Evolutionary conservation across 305 asterid genomes (phyloP).

Genomic region (Fraxinus xanthoxyloides): DNA sequence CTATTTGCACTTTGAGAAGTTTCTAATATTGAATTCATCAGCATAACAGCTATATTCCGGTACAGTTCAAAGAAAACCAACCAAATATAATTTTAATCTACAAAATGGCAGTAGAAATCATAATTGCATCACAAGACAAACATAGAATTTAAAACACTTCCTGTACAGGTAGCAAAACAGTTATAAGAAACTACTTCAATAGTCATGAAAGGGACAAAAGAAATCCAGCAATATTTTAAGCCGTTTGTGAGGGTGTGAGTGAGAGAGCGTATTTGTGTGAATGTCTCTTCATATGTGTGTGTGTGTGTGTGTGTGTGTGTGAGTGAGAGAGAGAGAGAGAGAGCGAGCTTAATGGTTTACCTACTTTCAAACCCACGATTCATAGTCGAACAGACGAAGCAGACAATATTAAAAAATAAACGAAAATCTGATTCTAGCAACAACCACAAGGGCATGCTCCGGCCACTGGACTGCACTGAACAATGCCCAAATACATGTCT

Average conservation of each 20-base stretch:
- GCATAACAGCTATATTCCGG: conserved; percentile 23
- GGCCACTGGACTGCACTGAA: neutral
- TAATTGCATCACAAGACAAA: conserved; percentile 14
- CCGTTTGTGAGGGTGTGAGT: neutral
- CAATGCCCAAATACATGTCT: neutral
- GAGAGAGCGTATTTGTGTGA: neutral
- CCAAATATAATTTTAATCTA: neutral
- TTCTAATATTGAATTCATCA: conserved; percentile 52
- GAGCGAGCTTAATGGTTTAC: neutral
- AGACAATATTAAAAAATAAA: neutral
- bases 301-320: no score
- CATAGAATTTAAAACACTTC: neutral
- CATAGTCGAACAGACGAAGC: neutral
- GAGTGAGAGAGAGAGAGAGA: neutral
- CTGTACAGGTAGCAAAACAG: neutral
- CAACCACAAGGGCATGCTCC: neutral
- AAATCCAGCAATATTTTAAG: neutral
- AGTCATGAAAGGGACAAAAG: neutral
- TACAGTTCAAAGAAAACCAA: neutral
- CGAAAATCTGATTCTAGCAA: neutral
- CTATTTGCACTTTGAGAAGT: conserved; percentile 57
- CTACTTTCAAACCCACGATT: neutral
- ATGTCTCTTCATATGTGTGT: neutral
- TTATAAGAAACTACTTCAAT: neutral
- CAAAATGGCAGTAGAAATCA: neutral